A percentile compares a stretch with the other conserved stretches of the same genome.
phyloP scores from a whole-genome alignment of 352 stramenopile genomes.

The Globisporangium cystogenes region DNA sequence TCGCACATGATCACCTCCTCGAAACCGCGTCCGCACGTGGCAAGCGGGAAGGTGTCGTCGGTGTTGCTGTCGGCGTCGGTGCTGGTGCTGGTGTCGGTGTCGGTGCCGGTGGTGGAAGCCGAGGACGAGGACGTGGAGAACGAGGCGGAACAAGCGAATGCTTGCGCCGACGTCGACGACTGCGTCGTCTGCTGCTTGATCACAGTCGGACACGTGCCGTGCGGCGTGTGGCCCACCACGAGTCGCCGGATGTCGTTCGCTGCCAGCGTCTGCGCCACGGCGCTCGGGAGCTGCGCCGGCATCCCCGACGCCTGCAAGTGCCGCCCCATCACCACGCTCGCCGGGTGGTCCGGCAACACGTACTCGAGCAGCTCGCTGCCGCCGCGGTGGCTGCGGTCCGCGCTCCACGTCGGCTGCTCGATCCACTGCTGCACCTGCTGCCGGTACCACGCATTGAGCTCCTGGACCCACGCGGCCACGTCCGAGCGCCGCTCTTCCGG shows the following conservation, averaged over 20 bases:
- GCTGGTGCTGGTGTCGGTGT: too few species aligned
- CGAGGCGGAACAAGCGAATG: too few species aligned
- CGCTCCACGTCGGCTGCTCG: slow-evolving; percentile 67
- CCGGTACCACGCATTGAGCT: slow-evolving; percentile 84
- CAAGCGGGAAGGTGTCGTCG: too few species aligned
- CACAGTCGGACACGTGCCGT: slow-evolving; percentile 89
- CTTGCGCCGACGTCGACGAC: slow-evolving; percentile 4
- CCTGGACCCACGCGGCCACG: slow-evolving; percentile 42
- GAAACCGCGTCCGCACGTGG: slow-evolving; percentile 20
- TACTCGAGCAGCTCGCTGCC: slow-evolving; percentile 71
- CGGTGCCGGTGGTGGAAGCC: too few species aligned
- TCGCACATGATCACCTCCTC: slow-evolving; percentile 89
- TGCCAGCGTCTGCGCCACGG: slow-evolving; percentile 46
- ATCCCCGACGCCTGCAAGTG: slow-evolving; percentile 74
- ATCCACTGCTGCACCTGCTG: slow-evolving; percentile 75
- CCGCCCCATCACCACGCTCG: slow-evolving; percentile 72
- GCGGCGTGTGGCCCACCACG: slow-evolving; percentile 90
- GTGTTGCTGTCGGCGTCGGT: too few species aligned
- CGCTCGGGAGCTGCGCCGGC: slow-evolving; percentile 39
- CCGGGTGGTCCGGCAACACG: slow-evolving; percentile 44
- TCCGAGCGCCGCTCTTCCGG: too few species aligned
- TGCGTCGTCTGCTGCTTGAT: slow-evolving; percentile 41
- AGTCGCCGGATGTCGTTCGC: slow-evolving; percentile 77
- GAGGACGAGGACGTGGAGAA: too few species aligned
- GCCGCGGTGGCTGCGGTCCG: slow-evolving; percentile 42